Evolutionary conservation across 1,139 yeast genomes (phyloP), one percentile per base, ranked within the genome.

Genomic region (Taphrina communis): DNA sequence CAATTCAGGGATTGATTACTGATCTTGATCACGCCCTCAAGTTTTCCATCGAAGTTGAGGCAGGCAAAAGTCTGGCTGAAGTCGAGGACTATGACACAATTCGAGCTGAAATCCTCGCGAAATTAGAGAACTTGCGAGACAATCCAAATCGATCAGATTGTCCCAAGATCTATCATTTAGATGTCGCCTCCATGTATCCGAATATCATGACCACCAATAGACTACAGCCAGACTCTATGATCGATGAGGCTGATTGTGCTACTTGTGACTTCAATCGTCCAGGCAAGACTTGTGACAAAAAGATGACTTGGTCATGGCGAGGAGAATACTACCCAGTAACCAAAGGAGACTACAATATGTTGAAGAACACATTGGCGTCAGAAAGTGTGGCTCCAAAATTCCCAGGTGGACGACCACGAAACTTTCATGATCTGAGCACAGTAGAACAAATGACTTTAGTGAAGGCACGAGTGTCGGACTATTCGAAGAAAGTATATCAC

Each of bases 171-270:
- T 95, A 95, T 75, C 99, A 95, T 77, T 97, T 95, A 53, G 99
- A 95, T 81, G 99, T 95, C 68, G 98, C 99, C 0, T 94, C 99
- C 0, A 95, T 95, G 99, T 95, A 95, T 76, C 99, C 99, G 3
- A 94, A 95, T 77, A 95, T 95, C 75, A 95, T 95, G 98, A 91
- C 97, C 3, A 90, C 99, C 0, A 95, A 95, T 79, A 86, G 99
- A 76, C 82, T 95, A 68, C 99, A 95, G 77, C 99, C 99, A 0
- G 99, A 95, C 78, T 93, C 99, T 0, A 94, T 95, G 92, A 93
- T 94, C 74, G 82, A 89, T 0, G 99, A 94, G 76, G 91, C 91
- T 74, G 97, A 92, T 75, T 95, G 99, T 80, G 99, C 99, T 0
- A 86, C 96, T 51, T 95, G 99, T 81, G 99, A 95, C 75, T 95